Evolutionary conservation across 495 filamentous ascomycete genomes (phyloP).

Genomic region (Poronia punctata): DNA sequence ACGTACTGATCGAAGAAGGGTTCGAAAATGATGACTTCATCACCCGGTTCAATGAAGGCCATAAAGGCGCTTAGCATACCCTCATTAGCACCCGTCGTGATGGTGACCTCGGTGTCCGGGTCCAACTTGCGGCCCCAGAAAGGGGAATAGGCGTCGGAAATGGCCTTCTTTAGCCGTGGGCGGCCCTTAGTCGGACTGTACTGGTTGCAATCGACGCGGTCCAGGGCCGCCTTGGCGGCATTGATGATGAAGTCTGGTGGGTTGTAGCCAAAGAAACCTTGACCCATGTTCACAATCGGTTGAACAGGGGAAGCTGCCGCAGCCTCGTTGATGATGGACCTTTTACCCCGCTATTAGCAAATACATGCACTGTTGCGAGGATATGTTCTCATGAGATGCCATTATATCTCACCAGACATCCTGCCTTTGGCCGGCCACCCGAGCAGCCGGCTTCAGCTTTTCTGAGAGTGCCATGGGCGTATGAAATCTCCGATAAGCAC

Average conservation of each 20-base stretch:
- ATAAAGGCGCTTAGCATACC: conserved; percentile 97
- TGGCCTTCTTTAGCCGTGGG: conserved; percentile 80
- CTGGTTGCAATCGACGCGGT: conserved; percentile 96
- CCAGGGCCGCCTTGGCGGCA: conserved; percentile 81
- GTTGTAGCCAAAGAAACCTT: conserved; percentile 98
- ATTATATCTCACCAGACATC: conserved; percentile 84
- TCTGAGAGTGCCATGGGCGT: conserved; percentile 20
- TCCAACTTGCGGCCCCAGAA: conserved; percentile 74
- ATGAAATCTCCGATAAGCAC: conserved; percentile 19
- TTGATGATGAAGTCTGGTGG: conserved; percentile 86
- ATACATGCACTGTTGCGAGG: no score
- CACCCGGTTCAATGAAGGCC: conserved; percentile 88
- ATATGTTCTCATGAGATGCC: no score
- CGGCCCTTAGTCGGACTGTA: conserved; percentile 94
- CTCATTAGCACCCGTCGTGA: conserved; percentile 96
- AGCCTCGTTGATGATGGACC: conserved; percentile 95
- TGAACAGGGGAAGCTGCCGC: conserved; percentile 73
- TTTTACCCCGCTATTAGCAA: conserved; percentile 26
- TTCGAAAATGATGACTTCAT: conserved; percentile 97
- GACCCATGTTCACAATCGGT: conserved; percentile 91
- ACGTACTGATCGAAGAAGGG: conserved; percentile 95
- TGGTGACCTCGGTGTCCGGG: conserved; percentile 84
- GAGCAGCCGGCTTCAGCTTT: conserved; percentile 58
- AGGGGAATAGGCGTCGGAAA: conserved; percentile 83
- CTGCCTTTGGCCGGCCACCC: conserved; percentile 75